Evolutionary conservation across 345 rosid species (phyloP), one percentile per base, ranked within the genome.

Genomic region (Raphanus sativus): DNA sequence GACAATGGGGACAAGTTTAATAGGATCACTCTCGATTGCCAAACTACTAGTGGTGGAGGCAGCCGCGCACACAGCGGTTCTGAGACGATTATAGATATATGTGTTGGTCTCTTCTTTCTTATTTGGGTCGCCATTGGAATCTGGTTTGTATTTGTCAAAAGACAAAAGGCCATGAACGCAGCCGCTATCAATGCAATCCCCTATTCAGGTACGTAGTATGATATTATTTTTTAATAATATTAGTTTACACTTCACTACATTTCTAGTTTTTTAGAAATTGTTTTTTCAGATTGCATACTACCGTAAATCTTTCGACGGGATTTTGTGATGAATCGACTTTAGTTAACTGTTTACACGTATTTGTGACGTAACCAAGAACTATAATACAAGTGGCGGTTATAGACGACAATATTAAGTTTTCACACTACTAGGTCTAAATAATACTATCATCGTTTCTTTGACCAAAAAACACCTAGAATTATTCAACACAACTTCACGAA

Each of bases 101-200:
- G 2, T 42, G 5, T 42, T 42, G 52, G 15, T 11, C 15, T 42
- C 52, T 11, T 42, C 52, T 42, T 42, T 42, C 52, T 42, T 42
- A 42, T 42, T 42, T 42, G 52, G 17, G 34, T 73, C 25, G 62
- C 34, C 62, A 48, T 63, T 24, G 76, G 62, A 63, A 50, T 62
- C 4, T 73, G 69, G 69, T 1, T 73, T 17, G 11, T 32, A 6
- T 62, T 8, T 5, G 62, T 62, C 25, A 8, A 32, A 17, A 62
- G 69, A 73, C 69, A 50, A 32, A 32, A 73, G 24, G 69, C 34
- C 3, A 30, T 73, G 62, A 73, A 48, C 76, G 69, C 76, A 62
- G 76, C 62, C 12, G n/a, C 59, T 32, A 15, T 62, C 48, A 10
- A 21, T 21, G 21, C 21, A 21, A 21, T 21, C 12, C 30, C 69